Evolutionary conservation across 1,139 yeast genomes (phyloP), one percentile per base, ranked within the genome.

Genomic region (Yamadazyma conglobata): DNA sequence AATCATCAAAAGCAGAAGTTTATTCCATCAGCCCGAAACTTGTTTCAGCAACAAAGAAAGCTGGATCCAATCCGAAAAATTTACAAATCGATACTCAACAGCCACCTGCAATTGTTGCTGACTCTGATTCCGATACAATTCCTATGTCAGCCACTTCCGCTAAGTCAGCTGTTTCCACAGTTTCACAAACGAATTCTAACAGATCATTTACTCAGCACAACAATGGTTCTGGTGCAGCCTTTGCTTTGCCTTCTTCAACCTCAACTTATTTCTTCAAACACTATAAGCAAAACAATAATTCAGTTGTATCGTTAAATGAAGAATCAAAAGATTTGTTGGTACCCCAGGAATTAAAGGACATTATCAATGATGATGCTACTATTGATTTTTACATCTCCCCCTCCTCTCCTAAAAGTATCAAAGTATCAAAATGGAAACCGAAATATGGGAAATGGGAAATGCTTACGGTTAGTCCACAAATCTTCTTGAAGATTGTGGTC

Each of bases 361-460:
- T 47, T 9, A 65, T 67, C 39, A 68, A 68, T 41, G 56, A 58
- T 27, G 71, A 65, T 6, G 47, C 48, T n/a, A 50, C 72, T 3
- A 46, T 60, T 30, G 74, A 68, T 39, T 60, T 58, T 40, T 68
- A 51, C 42, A 54, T 67, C 6, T 52, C 68, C 4, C 58, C 62
- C 15, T 42, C 64, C 3, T 30, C 58, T 4, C 61, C 70, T 6
- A 59, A 58, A 35, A 48, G 62, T 7, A 48, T 67, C 51, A 64
- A 62, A 35, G 58, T 67, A 5, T 66, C 73, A 8, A 62, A 58
- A 39, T 68, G 74, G 74, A 66, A 63, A 39, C 50, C 54, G 15
- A 57, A 58, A 31, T 59, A 56, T 30, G 74, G 72, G 1, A 67
- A 64, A 40, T 68, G 73, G 73, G 72, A 67, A 44, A 58, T 66